phyloP scores from a whole-genome alignment of 73 alveolate genomes.

The Blepharisma japonicum region DNA sequence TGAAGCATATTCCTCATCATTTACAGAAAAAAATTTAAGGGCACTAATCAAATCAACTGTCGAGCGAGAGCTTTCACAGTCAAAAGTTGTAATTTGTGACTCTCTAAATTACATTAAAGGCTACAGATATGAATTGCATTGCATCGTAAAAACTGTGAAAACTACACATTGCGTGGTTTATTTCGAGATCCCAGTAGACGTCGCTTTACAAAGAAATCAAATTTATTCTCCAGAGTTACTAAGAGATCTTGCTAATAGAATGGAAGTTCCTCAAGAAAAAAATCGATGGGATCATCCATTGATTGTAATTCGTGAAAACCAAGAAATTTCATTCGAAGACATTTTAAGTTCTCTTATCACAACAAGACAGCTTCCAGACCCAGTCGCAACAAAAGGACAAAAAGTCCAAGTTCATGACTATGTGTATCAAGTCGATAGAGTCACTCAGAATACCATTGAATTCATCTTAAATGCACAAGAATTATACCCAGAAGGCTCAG shows the following conservation, averaged over 20 bases:
- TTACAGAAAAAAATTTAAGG: constrained; percentile 80
- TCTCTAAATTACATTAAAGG: constrained; percentile 94
- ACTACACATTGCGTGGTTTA: constrained; percentile 79
- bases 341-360: constrained; percentile 64
- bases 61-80: constrained; percentile 71
- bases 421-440: constrained; percentile 81
- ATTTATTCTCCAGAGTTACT: constrained; percentile 33
- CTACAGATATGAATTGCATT: constrained; percentile 90
- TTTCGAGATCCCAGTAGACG: constrained; percentile 70
- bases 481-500: constrained; percentile 3
- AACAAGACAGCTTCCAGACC: constrained; percentile 91
- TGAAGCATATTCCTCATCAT: constrained; percentile 44
- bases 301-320: constrained; percentile 66
- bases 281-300: constrained; percentile 96
- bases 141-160: constrained; percentile 86
- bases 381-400: constrained; percentile 87
- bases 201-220: constrained; percentile 39
- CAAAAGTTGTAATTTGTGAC: constrained; percentile 90
- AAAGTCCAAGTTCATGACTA: constrained; percentile 73
- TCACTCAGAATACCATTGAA: constrained; percentile 67
- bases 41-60: constrained; percentile 87
- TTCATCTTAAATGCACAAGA: constrained; percentile 63
- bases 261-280: constrained; percentile 88
- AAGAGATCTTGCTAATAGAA: constrained; percentile 73
- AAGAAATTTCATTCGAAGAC: constrained; percentile 85